phyloP scores from a whole-genome alignment of 1,139 yeast genomes.

The Candida sp. region DNA sequence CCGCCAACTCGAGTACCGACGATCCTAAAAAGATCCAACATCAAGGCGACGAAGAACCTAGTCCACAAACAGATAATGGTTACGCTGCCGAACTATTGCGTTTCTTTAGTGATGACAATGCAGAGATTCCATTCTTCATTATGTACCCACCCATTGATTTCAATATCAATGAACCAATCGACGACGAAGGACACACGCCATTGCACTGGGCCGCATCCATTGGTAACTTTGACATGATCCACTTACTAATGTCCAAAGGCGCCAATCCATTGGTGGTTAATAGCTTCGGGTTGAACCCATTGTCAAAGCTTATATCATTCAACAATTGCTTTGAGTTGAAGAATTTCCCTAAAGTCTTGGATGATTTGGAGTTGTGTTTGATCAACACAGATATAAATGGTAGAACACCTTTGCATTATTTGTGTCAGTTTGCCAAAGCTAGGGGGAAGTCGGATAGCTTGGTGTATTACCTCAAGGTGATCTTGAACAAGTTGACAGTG shows the following conservation, averaged over 20 bases:
- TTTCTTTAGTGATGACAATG: slow-evolving; percentile 74
- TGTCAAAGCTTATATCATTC: slow-evolving; percentile 83
- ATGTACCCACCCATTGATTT: slow-evolving; percentile 80
- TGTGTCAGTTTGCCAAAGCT: slow-evolving; percentile 63
- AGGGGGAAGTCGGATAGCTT: slow-evolving; percentile 51
- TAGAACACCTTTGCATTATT: slow-evolving; percentile 74
- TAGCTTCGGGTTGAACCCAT: slow-evolving; percentile 79
- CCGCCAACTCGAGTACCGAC: slow-evolving; percentile 43
- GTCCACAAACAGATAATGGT: slow-evolving; percentile 29
- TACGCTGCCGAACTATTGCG: slow-evolving; percentile 61
- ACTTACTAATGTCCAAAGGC: slow-evolving; percentile 68
- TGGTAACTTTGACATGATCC: slow-evolving; percentile 78
- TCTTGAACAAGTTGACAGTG: slow-evolving; percentile 40
- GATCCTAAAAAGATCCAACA: slow-evolving; percentile 12
- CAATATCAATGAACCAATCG: slow-evolving; percentile 85
- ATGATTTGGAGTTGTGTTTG: slow-evolving; percentile 69
- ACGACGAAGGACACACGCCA: slow-evolving; percentile 96
- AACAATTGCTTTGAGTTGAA: slow-evolving; percentile 85
- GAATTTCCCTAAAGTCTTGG: slow-evolving; percentile 74
- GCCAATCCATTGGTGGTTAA: slow-evolving; percentile 82
- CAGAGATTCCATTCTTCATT: slow-evolving; percentile 75
- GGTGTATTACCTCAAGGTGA: slow-evolving; percentile 39
- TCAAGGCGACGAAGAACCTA: slow-evolving; percentile 11
- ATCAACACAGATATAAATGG: slow-evolving; percentile 76
- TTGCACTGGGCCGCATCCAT: slow-evolving; percentile 98